phyloP scores from a whole-genome alignment of 2,329 filamentous ascomycete species.

The Sphaerulina vaccinii region DNA sequence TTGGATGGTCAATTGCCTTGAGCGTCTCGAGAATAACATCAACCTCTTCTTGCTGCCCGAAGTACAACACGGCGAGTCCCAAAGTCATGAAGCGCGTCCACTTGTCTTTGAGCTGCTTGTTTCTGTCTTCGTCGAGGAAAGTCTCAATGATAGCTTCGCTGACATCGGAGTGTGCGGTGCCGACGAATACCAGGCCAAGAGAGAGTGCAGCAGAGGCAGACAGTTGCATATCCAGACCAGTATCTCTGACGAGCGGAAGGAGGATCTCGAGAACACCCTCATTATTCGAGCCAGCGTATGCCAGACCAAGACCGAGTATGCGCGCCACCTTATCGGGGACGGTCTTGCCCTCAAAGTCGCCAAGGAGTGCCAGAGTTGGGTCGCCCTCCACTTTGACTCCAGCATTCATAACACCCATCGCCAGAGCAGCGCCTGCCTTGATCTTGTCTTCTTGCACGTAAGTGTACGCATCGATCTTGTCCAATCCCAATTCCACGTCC shows the following conservation, averaged over 20 bases:
- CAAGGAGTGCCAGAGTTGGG: slow-evolving; percentile 81
- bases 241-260: slow-evolving; percentile 82
- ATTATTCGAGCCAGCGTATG: slow-evolving; percentile 92
- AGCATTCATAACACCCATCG: slow-evolving; percentile 93
- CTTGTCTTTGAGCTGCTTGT: slow-evolving; percentile 90
- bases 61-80: slow-evolving; percentile 89
- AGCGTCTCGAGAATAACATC: slow-evolving; percentile 95
- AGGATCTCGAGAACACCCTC: slow-evolving; percentile 82
- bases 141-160: slow-evolving; percentile 90
- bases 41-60: slow-evolving; percentile 97
- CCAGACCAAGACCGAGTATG: slow-evolving; percentile 93
- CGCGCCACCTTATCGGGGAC: slow-evolving; percentile 75
- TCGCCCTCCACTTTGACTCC: slow-evolving; percentile 88
- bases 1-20: slow-evolving; percentile 94
- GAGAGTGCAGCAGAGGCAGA: slow-evolving; percentile 94
- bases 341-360: slow-evolving; percentile 76
- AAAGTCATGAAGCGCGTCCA: slow-evolving; percentile 97
- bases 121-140: slow-evolving; percentile 87
- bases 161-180: slow-evolving; percentile 85
- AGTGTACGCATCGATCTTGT: slow-evolving; percentile 93
- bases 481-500: slow-evolving; percentile 88
- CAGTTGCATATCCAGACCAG: slow-evolving; percentile 85
- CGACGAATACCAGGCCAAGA: slow-evolving; percentile 86
- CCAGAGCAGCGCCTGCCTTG: slow-evolving; percentile 85
- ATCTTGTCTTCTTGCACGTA: slow-evolving; percentile 81